These are phyloP conservation scores for Gardenia jasminoides DNA, from an alignment of 257 asterid genomes.

Conservation along the genomic window DNA sequence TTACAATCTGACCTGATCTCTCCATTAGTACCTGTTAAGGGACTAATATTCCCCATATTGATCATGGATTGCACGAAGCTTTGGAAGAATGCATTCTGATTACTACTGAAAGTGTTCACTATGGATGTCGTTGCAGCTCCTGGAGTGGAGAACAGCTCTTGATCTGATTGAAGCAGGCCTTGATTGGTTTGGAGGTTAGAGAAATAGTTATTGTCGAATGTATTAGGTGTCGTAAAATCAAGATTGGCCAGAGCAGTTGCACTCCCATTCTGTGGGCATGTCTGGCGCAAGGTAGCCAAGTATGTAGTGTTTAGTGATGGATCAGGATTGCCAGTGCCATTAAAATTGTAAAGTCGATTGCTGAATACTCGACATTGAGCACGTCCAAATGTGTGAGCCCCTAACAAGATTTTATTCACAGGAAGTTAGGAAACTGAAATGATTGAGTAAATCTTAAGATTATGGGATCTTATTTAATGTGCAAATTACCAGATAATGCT, in stretches of 20 bases:
- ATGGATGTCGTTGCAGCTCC: slow-evolving; percentile 45
- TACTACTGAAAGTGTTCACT: slow-evolving; percentile 40
- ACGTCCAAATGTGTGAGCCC: slow-evolving; percentile 75
- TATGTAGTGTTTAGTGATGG: slow-evolving; percentile 52
- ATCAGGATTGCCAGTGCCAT: slow-evolving; percentile 53
- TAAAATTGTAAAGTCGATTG: slow-evolving; percentile 49
- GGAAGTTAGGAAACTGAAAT: not conserved
- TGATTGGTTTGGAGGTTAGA: slow-evolving; percentile 43
- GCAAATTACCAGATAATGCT: slow-evolving; percentile 53
- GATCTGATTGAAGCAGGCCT: slow-evolving; percentile 72
- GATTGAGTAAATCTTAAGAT: not conserved
- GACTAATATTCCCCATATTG: slow-evolving; percentile 64
- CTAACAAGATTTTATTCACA: slow-evolving; percentile 17
- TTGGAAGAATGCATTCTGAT: slow-evolving; percentile 46
- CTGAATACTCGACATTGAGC: slow-evolving; percentile 46
- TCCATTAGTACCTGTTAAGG: slow-evolving; percentile 52
- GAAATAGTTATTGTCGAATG: slow-evolving; percentile 50
- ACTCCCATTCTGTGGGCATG: slow-evolving; percentile 55
- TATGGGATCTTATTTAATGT: not conserved
- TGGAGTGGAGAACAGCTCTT: slow-evolving; percentile 42
- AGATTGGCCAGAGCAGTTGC: slow-evolving; percentile 40
- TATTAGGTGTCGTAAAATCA: slow-evolving; percentile 43
- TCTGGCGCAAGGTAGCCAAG: slow-evolving; percentile 39
- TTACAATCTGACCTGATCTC: slow-evolving; percentile 55
- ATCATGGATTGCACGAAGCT: slow-evolving; percentile 60